A percentile compares a stretch with the other conserved stretches of the same genome.
Evolutionary conservation across 2,329 filamentous ascomycete genomes (phyloP).

Genomic region (Fusarium nanum): DNA sequence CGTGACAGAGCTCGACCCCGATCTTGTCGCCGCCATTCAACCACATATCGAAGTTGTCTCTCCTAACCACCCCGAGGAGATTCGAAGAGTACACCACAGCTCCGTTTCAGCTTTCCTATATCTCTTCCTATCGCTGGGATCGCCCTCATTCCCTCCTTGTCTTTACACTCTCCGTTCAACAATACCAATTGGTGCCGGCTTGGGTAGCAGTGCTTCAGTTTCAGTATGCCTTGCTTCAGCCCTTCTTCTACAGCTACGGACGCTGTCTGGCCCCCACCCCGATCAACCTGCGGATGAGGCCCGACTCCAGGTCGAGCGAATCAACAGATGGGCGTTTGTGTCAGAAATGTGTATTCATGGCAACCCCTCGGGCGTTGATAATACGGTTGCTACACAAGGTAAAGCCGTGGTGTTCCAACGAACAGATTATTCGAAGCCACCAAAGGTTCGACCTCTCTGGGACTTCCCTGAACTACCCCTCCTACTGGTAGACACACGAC

Average conservation of each 20-base stretch:
- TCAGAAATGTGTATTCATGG: conserved; percentile 97
- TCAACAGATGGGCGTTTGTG: conserved; percentile 98
- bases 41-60: conserved; percentile 82
- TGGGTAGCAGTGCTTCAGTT: conserved; percentile 95
- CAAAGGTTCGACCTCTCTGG: conserved; percentile 79
- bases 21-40: conserved; percentile 82
- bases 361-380: conserved; percentile 96
- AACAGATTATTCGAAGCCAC: conserved; percentile 80
- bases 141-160: conserved; percentile 80
- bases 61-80: conserved; percentile 70
- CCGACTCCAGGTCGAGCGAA: conserved; percentile 89
- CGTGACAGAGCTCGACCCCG: conserved; percentile 83
- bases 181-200: conserved; percentile 89
- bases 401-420: conserved; percentile 94
- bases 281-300: conserved; percentile 91
- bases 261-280: conserved; percentile 88
- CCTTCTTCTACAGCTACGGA: conserved; percentile 86
- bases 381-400: conserved; percentile 92
- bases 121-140: conserved; percentile 88
- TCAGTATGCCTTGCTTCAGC: conserved; percentile 88
- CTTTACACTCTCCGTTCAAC: conserved; percentile 93
- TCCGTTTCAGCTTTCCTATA: conserved; percentile 91
- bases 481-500: conserved; percentile 88
- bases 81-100: conserved; percentile 84
- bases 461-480: conserved; percentile 93